Evolutionary conservation across 1,284 basidiomycete genomes (phyloP).

Genomic region (Cerioporus squamosus): DNA sequence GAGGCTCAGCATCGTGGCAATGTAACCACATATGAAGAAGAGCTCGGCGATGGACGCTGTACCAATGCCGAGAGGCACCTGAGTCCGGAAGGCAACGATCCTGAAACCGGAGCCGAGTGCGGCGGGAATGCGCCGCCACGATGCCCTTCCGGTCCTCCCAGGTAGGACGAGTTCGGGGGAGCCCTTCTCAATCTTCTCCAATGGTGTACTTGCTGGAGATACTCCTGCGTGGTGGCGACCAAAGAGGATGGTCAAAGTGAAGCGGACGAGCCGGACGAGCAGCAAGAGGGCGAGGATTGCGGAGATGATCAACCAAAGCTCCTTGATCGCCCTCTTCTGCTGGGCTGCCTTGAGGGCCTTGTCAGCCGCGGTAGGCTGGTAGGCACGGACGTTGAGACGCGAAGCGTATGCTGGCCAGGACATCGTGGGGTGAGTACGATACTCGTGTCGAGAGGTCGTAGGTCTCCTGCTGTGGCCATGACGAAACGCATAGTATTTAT

Average conservation of each 20-base stretch:
- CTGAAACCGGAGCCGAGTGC: slow-evolving; percentile 45
- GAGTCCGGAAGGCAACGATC: slow-evolving; percentile 46
- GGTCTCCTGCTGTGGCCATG: background rate
- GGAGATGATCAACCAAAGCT: slow-evolving; percentile 43
- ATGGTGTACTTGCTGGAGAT: background rate
- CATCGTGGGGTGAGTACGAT: slow-evolving; percentile 17
- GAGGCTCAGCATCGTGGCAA: slow-evolving; percentile 44
- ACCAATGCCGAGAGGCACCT: slow-evolving; percentile 43
- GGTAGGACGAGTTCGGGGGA: slow-evolving; percentile 23
- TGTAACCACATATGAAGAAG: slow-evolving; percentile 47
- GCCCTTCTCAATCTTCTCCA: slow-evolving; percentile 25
- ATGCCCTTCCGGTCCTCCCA: slow-evolving; percentile 27
- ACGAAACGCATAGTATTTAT: slow-evolving; percentile 25
- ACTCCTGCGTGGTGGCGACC: slow-evolving; percentile 1
- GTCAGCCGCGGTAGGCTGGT: slow-evolving; percentile 31
- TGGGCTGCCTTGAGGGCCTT: slow-evolving; percentile 30
- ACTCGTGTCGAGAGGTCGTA: slow-evolving; percentile 12
- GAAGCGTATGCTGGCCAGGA: slow-evolving; percentile 14
- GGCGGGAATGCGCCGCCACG: slow-evolving; percentile 37
- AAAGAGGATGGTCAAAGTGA: slow-evolving; percentile 24
- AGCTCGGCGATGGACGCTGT: slow-evolving; percentile 45
- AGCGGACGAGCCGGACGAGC: slow-evolving; percentile 36
- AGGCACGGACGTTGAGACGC: slow-evolving; percentile 18
- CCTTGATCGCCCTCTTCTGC: slow-evolving; percentile 34
- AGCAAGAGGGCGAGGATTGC: slow-evolving; percentile 44